phyloP scores from a whole-genome alignment of 129 eudicot genomes.

The Heracleum sosnowskyi region DNA sequence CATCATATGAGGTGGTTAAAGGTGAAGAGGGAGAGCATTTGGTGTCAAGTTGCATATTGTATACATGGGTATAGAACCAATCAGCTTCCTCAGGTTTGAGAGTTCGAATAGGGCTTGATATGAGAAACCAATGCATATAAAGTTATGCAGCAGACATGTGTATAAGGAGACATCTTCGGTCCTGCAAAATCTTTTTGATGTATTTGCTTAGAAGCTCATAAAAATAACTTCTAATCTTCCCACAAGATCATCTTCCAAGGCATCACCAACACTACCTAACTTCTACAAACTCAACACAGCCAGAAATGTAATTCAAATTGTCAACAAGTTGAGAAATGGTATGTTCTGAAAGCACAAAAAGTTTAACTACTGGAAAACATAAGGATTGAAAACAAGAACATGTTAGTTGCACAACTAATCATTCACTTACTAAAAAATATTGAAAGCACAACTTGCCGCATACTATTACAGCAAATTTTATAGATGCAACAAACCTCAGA shows the following conservation, averaged over 20 bases:
- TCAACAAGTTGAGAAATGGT: slow-evolving; percentile 4
- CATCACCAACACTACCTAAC: slow-evolving; percentile 96
- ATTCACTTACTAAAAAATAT: neutral
- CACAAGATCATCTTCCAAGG: slow-evolving; percentile 86
- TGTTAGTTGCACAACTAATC: neutral
- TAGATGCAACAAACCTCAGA: neutral
- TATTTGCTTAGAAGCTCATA: slow-evolving; percentile 95
- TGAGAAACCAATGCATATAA: slow-evolving; percentile 79
- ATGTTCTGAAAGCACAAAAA: neutral
- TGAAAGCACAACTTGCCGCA: neutral
- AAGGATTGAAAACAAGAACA: neutral
- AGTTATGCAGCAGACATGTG: slow-evolving; percentile 97
- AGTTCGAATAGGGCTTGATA: slow-evolving; percentile 85
- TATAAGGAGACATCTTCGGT: slow-evolving; percentile 75
- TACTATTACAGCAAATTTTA: neutral
- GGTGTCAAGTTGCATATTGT: slow-evolving; percentile 91
- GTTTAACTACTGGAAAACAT: neutral
- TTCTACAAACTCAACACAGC: slow-evolving; percentile 26
- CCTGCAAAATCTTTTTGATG: slow-evolving; percentile 84
- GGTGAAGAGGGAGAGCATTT: slow-evolving; percentile 88
- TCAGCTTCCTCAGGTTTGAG: slow-evolving; percentile 96
- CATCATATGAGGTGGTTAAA: slow-evolving; percentile 95
- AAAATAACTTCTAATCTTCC: slow-evolving; percentile 74
- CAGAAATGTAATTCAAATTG: slow-evolving; percentile 10
- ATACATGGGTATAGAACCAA: slow-evolving; percentile 93